Percentiles rank a stretch among this genome's conserved stretches.
phyloP scores from a whole-genome alignment of 1,284 basidiomycete genomes.

The Xanthoconium separans region DNA sequence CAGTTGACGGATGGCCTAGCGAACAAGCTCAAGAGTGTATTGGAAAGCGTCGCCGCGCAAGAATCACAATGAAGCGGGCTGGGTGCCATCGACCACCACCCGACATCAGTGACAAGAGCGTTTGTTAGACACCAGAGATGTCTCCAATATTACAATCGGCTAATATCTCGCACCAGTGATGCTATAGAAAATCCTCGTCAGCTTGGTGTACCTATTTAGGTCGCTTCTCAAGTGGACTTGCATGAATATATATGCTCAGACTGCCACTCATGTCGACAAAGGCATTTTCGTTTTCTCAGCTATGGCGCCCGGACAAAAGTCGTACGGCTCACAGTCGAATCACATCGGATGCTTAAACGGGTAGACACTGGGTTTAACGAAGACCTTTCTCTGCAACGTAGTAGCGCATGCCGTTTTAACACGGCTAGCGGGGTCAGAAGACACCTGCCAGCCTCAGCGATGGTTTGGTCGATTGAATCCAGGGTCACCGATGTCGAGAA shows the following conservation, averaged over 20 bases:
- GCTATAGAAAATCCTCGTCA: not conserved
- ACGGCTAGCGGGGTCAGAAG: too few relatives aligned
- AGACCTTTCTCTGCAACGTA: too few relatives aligned
- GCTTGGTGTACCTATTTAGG: not conserved
- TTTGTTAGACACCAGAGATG: not conserved
- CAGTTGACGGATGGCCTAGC: slow-evolving; percentile 64
- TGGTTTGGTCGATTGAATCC: too few relatives aligned
- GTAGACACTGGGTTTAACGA: too few relatives aligned
- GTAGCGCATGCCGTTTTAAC: too few relatives aligned
- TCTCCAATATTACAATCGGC: not conserved
- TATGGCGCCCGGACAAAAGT: too few relatives aligned
- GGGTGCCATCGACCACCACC: not conserved
- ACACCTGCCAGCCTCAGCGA: too few relatives aligned
- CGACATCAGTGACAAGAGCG: not conserved
- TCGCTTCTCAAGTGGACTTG: too few relatives aligned
- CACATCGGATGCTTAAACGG: too few relatives aligned
- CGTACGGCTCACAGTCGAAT: too few relatives aligned
- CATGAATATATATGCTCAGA: slow-evolving; percentile 23
- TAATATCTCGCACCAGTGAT: not conserved
- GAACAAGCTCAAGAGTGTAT: slow-evolving; percentile 40
- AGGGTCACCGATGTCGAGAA: too few relatives aligned
- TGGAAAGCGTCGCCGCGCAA: slow-evolving; percentile 27
- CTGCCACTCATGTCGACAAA: too few relatives aligned
- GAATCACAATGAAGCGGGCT: slow-evolving; percentile 13
- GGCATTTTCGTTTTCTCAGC: not conserved